Conservation (phyloP, 2,329 filamentous ascomycete genomes). For the Verticillium klebahnii region DNA sequence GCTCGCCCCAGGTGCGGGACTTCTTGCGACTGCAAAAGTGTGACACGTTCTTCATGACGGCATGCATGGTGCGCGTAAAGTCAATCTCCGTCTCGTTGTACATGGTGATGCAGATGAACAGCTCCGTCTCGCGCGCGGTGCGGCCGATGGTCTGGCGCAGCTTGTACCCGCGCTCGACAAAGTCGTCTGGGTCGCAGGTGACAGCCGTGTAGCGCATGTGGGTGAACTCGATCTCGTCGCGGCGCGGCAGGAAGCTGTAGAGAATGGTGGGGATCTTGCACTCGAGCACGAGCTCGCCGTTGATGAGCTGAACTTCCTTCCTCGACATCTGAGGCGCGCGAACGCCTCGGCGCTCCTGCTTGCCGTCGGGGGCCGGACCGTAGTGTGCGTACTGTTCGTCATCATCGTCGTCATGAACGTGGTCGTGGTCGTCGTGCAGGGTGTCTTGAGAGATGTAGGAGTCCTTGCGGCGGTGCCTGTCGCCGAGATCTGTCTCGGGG, state of each 20-base stretch:
- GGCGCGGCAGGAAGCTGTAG: slow-evolving; percentile 90
- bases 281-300: slow-evolving; percentile 94
- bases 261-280: slow-evolving; percentile 99
- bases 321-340: slow-evolving; percentile 82
- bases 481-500: slow-evolving; percentile 49
- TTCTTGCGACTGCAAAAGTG: slow-evolving; percentile 93
- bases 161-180: slow-evolving; percentile 83
- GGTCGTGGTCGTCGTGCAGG: slow-evolving; percentile 44
- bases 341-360: slow-evolving; percentile 83
- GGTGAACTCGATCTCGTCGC: slow-evolving; percentile 93
- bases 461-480: slow-evolving; percentile 45
- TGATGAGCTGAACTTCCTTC: slow-evolving; percentile 94
- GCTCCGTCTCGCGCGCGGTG: slow-evolving; percentile 82
- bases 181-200: slow-evolving; percentile 96
- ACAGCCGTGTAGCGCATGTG: slow-evolving; percentile 98
- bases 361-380: slow-evolving; percentile 79
- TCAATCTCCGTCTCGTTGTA: slow-evolving; percentile 98
- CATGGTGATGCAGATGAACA: slow-evolving; percentile 98
- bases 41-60: slow-evolving; percentile 95
- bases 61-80: slow-evolving; percentile 97
- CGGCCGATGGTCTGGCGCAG: slow-evolving; percentile 84
- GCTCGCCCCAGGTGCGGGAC: slow-evolving; percentile 93
- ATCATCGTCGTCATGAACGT: slow-evolving; percentile 36
- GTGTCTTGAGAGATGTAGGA: slow-evolving; percentile 57
- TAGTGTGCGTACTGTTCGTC: slow-evolving; percentile 64